Conservation (phyloP, 257 asterid genomes). For the Salvia splendens region DNA sequence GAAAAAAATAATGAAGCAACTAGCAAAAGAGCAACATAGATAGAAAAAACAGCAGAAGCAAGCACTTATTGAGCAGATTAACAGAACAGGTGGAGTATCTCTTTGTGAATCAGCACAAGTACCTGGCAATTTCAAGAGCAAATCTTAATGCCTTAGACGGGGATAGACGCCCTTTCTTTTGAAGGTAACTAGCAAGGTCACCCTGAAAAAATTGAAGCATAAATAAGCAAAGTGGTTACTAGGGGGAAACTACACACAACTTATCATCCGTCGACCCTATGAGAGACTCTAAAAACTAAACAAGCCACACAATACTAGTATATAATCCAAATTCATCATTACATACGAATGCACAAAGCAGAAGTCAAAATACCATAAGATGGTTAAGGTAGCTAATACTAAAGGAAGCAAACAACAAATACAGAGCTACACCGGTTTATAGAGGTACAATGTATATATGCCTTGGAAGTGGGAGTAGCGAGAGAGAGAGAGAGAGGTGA, state of each 20-base stretch:
- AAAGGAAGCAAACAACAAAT: not conserved
- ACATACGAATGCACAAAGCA: conserved; percentile 10
- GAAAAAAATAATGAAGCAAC: conserved; percentile 13
- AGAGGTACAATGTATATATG: not conserved
- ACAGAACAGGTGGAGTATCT: not conserved
- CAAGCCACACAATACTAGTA: conserved; percentile 1
- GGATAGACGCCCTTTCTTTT: conserved; percentile 85
- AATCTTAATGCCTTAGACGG: conserved; percentile 86
- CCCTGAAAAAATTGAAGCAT: conserved; percentile 55
- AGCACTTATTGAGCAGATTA: conserved; percentile 5
- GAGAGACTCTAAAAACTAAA: not conserved
- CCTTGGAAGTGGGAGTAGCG: not conserved
- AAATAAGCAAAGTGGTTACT: conserved; percentile 26
- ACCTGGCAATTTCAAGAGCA: conserved; percentile 95
- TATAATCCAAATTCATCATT: conserved; percentile 1
- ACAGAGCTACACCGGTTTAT: not conserved
- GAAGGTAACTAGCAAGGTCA: conserved; percentile 75
- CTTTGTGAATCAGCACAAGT: conserved; percentile 24
- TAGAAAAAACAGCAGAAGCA: not conserved
- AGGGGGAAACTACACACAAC: not conserved
- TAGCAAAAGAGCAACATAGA: not conserved
- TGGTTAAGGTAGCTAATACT: not conserved
- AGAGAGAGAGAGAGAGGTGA: conserved; percentile 40
- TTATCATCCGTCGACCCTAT: conserved; percentile 6
- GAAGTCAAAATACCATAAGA: not conserved